Base-by-base conservation (phyloP, 106 monocot species). In the Platanthera zijinensis region DNA sequence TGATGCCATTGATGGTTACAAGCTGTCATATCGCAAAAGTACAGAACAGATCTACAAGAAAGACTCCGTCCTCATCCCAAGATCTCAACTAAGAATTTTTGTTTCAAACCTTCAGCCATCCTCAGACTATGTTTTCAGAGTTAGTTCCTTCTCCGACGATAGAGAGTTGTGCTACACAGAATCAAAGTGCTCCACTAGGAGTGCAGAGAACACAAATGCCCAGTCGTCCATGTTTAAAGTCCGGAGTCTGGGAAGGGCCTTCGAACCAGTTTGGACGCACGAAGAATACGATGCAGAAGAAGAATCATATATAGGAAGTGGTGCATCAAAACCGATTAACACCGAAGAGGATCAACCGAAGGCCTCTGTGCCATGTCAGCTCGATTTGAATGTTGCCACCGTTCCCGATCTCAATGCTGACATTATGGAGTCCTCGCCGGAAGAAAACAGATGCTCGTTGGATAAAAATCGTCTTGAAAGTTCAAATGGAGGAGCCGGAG, bases 321-420 rank as follows among this genome's bases (percentile, higher is more conserved):
- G 67, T 21, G 70, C 47, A 25, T 49, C 61, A 76, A 81, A 78
- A 54, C 73, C 68, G 5, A 81, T 72, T 48, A 74, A 52, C 73
- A 51, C 48, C 54, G 86, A 86, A 76, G 76, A 77, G 51, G 87
- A 74, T 18, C 82, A 69, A 54, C 57, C 59, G 39, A 71, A 66
- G 14, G 76, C 80, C 0, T 74, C 81, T 57, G 81, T 78, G 73
- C 75, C 82, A 5, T 84, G 81, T 51, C 80, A 76, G 22, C 89
- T 96, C 73, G 89, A 93, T 75, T 83, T 96, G 61, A 93, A 91
- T 69, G 66, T 85, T 4, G 59, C 48, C 14, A 85, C 90, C 21
- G 90, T 91, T 57, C 96, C 93, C 66, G 93, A 93, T 74, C 90
- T 96, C 10, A 96, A 96, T 81, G 85, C 81, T 11, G 93, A 93